Percentiles rank a stretch among this genome's conserved stretches.
Evolutionary conservation across 331 rosid species (phyloP).

Genomic region (Acacia pycnantha): DNA sequence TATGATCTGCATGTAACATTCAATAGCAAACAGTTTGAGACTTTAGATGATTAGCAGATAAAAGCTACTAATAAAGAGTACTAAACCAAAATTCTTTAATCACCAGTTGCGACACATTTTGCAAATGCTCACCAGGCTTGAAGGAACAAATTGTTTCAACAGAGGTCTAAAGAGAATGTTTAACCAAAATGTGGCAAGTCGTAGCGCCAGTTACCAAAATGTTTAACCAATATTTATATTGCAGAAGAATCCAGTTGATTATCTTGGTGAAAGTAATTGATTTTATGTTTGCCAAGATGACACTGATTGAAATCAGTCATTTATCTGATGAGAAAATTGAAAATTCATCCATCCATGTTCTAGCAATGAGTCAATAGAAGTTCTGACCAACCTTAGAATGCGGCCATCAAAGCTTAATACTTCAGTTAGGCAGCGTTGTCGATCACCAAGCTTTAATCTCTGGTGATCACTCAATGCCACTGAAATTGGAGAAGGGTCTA

Average conservation of each 20-base stretch:
- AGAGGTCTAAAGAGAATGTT: background rate
- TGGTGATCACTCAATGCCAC: conserved; percentile 59
- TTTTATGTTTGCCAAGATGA: conserved; percentile 11
- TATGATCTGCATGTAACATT: conserved; percentile 60
- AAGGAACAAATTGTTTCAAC: background rate
- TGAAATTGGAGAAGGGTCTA: conserved; percentile 80
- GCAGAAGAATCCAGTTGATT: conserved; percentile 10
- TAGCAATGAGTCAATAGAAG: conserved; percentile 2
- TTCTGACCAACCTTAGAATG: conserved; percentile 68
- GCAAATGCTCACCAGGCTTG: background rate
- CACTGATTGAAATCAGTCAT: background rate
- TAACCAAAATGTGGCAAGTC: background rate
- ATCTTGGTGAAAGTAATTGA: background rate
- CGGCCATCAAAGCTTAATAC: conserved; percentile 90
- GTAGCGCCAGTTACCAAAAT: background rate
- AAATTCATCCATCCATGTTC: conserved; percentile 13
- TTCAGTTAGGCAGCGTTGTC: conserved; percentile 67
- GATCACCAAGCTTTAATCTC: conserved; percentile 67
- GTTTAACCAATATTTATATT: conserved; percentile 1
- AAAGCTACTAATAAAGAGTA: background rate
- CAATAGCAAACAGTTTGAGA: conserved; percentile 18
- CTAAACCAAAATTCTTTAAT: background rate
- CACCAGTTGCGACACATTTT: background rate
- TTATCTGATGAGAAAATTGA: conserved; percentile 21
- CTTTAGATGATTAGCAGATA: background rate